Evolutionary conservation across 371 early-diverging fungal species (phyloP), one percentile per base, ranked within the genome.

Genomic region (Mucor saturninus): DNA sequence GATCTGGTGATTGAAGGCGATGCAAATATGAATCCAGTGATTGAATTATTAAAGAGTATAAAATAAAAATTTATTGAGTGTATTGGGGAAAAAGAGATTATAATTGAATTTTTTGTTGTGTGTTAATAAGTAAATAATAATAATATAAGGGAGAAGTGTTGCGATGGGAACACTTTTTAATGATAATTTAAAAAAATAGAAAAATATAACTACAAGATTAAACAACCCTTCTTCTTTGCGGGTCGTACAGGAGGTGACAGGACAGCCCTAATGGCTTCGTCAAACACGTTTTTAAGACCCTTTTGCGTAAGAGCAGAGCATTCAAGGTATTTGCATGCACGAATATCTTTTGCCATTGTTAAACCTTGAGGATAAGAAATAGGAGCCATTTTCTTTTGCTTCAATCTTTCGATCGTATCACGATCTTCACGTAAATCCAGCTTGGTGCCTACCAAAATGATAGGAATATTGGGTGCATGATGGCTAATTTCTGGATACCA

Each of bases 281-380:
- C 98, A 88, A 98, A 99, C 60, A 98, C 98, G 70, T 92, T 95
- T 87, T 97, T 96, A 61, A 98, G 83, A 39, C 98, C 98, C 77
- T 95, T 96, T 77, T 97, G 97, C 57, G 97, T 98, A 67, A 97
- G 82, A n/a, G 99, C 96, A 21, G 98, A 98, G 77, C 99, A 99
- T 86, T 99, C 99, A 43, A 98, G 87, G 76, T 98, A 98, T 65
- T 91, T 93, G 64, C 92, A 93, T 32, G 96, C 95, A 7, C 83
- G 80, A 69, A 98, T 91, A 65, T 95, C 95, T 81, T 95, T 94
- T 64, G 91, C 88, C 92, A 96, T 92, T 65, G 90, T 90, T 57
- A 89, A 72, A 28, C 97, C 97, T 75, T 95, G 95, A 52, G 89
- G 82, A 79, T 92, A 95, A 51, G 92, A 80, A 71, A 97, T 95